Conservation (phyloP, 2,329 filamentous ascomycete genomes). For the Xylaria sp. region DNA sequence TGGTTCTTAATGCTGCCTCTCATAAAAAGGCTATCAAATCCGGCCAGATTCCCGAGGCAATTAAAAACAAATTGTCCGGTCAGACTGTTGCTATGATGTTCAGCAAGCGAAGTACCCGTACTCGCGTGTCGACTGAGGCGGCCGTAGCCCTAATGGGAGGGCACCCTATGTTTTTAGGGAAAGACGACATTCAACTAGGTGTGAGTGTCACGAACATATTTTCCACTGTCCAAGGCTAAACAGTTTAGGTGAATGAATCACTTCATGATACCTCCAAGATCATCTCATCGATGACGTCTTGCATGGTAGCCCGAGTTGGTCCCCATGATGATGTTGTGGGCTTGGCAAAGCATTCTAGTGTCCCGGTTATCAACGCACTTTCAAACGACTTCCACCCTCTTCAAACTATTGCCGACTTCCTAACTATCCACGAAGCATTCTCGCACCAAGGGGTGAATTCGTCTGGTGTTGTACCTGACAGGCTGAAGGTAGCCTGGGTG, state of each 20-base stretch:
- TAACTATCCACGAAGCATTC: conserved; percentile 87
- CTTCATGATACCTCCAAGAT: conserved; percentile 92
- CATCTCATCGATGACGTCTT: conserved; percentile 92
- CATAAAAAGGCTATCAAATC: conserved; percentile 83
- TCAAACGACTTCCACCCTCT: conserved; percentile 93
- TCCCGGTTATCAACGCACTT: conserved; percentile 87
- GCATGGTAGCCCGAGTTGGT: conserved; percentile 82
- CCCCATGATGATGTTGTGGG: conserved; percentile 78
- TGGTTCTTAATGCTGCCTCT: conserved; percentile 82
- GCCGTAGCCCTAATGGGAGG: conserved; percentile 90
- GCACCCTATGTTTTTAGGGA: conserved; percentile 95
- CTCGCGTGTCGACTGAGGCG: conserved; percentile 91
- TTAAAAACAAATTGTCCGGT: conserved; percentile 73
- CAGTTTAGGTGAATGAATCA: conserved; percentile 81
- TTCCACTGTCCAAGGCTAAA: conserved; percentile 24
- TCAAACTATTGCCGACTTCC: conserved; percentile 92
- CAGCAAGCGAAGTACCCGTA: conserved; percentile 93
- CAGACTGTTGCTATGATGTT: conserved; percentile 96
- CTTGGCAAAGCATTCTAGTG: conserved; percentile 76
- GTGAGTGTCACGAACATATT: conserved; percentile 58
- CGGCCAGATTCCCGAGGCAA: conserved; percentile 65
- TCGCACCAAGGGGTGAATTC: conserved; percentile 54
- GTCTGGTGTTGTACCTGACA: conserved; percentile 73
- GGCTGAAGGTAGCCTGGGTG: conserved; percentile 93
- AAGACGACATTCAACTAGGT: conserved; percentile 94